Evolutionary conservation across 2,329 filamentous ascomycete genomes (phyloP).

Genomic region (Calonectria naviculata): DNA sequence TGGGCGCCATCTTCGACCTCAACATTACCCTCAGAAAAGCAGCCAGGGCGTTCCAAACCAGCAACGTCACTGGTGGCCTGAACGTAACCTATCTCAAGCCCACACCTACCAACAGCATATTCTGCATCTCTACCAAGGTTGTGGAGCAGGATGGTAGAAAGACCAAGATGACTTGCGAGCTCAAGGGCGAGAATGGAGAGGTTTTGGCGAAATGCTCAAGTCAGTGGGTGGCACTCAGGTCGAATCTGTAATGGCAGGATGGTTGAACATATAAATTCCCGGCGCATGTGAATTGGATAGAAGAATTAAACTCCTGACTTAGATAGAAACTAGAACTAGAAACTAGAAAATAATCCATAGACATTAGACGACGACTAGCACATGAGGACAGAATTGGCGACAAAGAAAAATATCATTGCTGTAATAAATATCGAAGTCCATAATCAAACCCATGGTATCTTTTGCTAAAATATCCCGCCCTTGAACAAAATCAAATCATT

Average conservation of each 20-base stretch:
- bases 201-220: constrained; percentile 46
- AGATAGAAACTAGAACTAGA: not conserved
- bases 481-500: constrained; percentile 16
- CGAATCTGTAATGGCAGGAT: constrained; percentile 39
- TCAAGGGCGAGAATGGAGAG: constrained; percentile 43
- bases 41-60: constrained; percentile 38
- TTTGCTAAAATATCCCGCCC: constrained; percentile 18
- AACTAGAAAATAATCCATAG: not conserved
- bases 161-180: constrained; percentile 41
- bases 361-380: not conserved
- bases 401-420: constrained; percentile 11
- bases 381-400: not conserved
- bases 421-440: not conserved
- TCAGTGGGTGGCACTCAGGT: constrained; percentile 46
- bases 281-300: no score
- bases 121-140: constrained; percentile 46
- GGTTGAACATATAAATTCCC: not conserved
- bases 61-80: constrained; percentile 48
- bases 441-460: constrained; percentile 32
- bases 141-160: constrained; percentile 49
- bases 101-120: constrained; percentile 41
- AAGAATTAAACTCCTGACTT: no score
- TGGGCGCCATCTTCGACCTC: constrained; percentile 49
- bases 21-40: constrained; percentile 48
- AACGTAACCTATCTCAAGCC: constrained; percentile 49